Evolutionary conservation across 2,329 filamentous ascomycete genomes (phyloP).

Genomic region (Mariannaea elegans): DNA sequence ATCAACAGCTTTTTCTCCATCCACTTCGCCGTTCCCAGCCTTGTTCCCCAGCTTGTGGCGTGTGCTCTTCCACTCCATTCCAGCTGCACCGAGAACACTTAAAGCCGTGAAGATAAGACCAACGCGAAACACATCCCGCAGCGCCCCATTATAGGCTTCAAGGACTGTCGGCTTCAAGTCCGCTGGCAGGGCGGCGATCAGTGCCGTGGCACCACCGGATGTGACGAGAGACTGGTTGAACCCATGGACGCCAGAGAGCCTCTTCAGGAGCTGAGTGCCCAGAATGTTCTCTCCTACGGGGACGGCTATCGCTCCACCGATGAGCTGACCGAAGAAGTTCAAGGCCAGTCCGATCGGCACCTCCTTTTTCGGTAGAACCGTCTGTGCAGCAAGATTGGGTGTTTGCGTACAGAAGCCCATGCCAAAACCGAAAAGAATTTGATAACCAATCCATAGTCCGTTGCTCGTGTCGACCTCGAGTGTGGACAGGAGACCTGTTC

Average conservation of each 20-base stretch:
- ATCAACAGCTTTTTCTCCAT: background rate
- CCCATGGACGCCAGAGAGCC: background rate
- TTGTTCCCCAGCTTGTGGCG: background rate
- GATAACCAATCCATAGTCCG: conserved; percentile 37
- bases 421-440: conserved; percentile 49
- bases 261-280: background rate
- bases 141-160: background rate
- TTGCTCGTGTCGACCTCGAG: conserved; percentile 27
- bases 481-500: conserved; percentile 53
- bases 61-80: background rate
- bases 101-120: background rate
- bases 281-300: background rate
- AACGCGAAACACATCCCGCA: background rate
- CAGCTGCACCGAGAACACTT: background rate
- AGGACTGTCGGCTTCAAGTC: background rate
- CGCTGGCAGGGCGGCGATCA: background rate
- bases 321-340: background rate
- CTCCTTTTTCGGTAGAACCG: background rate
- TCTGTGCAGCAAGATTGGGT: conserved; percentile 8
- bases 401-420: conserved; percentile 7
- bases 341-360: conserved; percentile 10
- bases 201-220: background rate
- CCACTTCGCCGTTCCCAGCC: background rate
- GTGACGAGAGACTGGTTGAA: background rate
- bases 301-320: background rate